phyloP scores from a whole-genome alignment of 1,284 basidiomycete genomes.

The Pseudozyma sp. region DNA sequence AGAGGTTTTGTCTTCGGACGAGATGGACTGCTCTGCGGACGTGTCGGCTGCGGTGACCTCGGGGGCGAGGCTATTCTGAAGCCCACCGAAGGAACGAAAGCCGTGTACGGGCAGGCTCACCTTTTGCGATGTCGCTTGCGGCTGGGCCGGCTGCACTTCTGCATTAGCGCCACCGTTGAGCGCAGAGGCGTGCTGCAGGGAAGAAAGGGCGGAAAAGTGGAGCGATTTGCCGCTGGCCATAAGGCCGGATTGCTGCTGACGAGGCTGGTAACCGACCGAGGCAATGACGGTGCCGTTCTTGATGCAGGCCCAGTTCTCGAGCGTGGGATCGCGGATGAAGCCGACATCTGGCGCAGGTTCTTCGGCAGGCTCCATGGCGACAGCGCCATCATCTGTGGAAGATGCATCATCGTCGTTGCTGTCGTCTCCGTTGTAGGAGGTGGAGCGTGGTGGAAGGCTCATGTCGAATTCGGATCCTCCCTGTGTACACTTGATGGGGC shows the following conservation, averaged over 20 bases:
- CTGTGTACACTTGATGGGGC: slow-evolving; percentile 59
- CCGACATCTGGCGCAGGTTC: slow-evolving; percentile 41
- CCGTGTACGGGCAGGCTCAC: slow-evolving; percentile 55
- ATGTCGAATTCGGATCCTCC: slow-evolving; percentile 57
- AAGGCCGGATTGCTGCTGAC: slow-evolving; percentile 45
- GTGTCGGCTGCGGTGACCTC: slow-evolving; percentile 11
- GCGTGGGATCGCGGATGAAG: slow-evolving; percentile 25
- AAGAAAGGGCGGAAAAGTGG: slow-evolving; percentile 45
- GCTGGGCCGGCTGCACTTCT: slow-evolving; percentile 8
- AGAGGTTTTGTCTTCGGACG: neutral
- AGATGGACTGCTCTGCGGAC: neutral
- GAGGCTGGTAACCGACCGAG: slow-evolving; percentile 39
- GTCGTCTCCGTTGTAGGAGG: slow-evolving; percentile 45
- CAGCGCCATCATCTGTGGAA: slow-evolving; percentile 13
- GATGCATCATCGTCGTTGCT: slow-evolving; percentile 35
- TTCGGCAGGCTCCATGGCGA: slow-evolving; percentile 27
- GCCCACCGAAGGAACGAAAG: slow-evolving; percentile 59
- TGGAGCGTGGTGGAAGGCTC: slow-evolving; percentile 48
- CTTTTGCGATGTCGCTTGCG: slow-evolving; percentile 20
- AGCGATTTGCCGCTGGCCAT: slow-evolving; percentile 50
- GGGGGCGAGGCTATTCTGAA: slow-evolving; percentile 37
- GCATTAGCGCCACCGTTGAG: slow-evolving; percentile 6
- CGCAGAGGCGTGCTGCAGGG: slow-evolving; percentile 34
- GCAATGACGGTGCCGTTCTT: slow-evolving; percentile 51
- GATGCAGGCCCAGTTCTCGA: slow-evolving; percentile 57